Evolutionary conservation across 2,329 filamentous ascomycete genomes (phyloP), one percentile per base, ranked within the genome.

Genomic region (Aspergillus alliaceus): DNA sequence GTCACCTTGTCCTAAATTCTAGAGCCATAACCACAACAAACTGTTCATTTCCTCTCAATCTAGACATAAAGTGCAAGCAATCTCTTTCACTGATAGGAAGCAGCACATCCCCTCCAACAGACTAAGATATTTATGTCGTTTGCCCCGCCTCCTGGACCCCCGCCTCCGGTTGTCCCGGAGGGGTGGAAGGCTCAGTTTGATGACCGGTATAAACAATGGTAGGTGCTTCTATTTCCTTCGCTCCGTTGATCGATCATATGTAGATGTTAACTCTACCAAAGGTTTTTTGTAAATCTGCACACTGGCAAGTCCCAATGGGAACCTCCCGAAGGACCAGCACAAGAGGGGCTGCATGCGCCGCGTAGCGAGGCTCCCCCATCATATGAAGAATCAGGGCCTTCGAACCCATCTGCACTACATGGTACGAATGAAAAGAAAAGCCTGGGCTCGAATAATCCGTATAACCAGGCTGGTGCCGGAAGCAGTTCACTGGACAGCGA

Each of bases 251-350:
- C n/a, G 18, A 8, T 4, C 32, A 18, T 32, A 15, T 34, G 9
- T 12, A 20, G 27, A 34, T 18, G 53, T 7, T 39, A 18, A 47
- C 15, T 42, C 49, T 20, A 29, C 53, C 40, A 58, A 56, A 91
- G 89, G 88, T 96, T 95, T 84, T 97, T 90, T 78, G 90, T 96
- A 59, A 95, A 97, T 78, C 85, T 90, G 59, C 85, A 87, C 75
- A 96, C 92, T 63, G 95, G 95, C 69, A 83, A 89, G 71, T 96
- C 93, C 5, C 90, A 93, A 82, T 97, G 93, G 93, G 90, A 96
- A 4, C 88, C 86, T 65, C 92, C 92, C 18, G 90, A 86, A 35
- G 82, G 82, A 53, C 87, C 90, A 42, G 86, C 86, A 52, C 83
- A 56, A 46, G 50, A 62, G 57, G 39, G 59, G 27, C 42, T 50